A percentile compares a stretch with the other conserved stretches of the same genome.
These are phyloP conservation scores for Saccharomycopsis phalli DNA, from an alignment of 1,139 yeast genomes.

Conservation along the genomic window DNA sequence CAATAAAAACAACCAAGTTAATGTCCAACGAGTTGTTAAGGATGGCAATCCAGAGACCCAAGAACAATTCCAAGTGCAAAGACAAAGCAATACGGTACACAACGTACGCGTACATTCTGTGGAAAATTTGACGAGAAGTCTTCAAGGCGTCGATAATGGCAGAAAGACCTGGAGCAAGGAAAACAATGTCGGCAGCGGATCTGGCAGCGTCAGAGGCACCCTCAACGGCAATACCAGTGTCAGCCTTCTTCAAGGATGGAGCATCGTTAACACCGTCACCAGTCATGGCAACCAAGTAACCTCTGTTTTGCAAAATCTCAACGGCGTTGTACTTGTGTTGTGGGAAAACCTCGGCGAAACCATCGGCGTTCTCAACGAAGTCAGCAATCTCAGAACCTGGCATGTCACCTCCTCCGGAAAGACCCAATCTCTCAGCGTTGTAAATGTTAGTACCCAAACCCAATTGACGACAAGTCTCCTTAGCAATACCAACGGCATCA, in stretches of 20 bases:
- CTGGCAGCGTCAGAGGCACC: slow-evolving; percentile 97
- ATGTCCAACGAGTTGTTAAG: slow-evolving; percentile 75
- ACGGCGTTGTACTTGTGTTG: slow-evolving; percentile 92
- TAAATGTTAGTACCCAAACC: slow-evolving; percentile 95
- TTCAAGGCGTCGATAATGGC: slow-evolving; percentile 90
- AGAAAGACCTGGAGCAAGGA: slow-evolving; percentile 94
- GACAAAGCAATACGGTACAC: slow-evolving; percentile 94
- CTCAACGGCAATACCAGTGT: slow-evolving; percentile 95
- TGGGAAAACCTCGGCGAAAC: slow-evolving; percentile 97
- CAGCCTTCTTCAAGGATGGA: slow-evolving; percentile 93
- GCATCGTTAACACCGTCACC: slow-evolving; percentile 99
- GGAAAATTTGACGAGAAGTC: slow-evolving; percentile 95
- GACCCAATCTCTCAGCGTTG: slow-evolving; percentile 95
- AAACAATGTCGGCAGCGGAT: slow-evolving; percentile 94
- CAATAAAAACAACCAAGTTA: slow-evolving; percentile 87
- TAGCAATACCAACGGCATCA: slow-evolving; percentile 98
- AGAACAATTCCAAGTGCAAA: slow-evolving; percentile 83
- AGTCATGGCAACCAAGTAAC: slow-evolving; percentile 96
- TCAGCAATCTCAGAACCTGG: slow-evolving; percentile 95
- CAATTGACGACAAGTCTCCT: slow-evolving; percentile 96
- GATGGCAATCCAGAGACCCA: slow-evolving; percentile 92
- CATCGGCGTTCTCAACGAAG: slow-evolving; percentile 93
- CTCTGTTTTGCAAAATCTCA: slow-evolving; percentile 83
- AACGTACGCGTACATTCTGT: slow-evolving; percentile 95
- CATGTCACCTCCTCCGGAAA: slow-evolving; percentile 94